Evolutionary conservation across 31 red algal genomes (phyloP), one percentile per base, ranked within the genome.

Genomic region (Porphyra umbilicalis): DNA sequence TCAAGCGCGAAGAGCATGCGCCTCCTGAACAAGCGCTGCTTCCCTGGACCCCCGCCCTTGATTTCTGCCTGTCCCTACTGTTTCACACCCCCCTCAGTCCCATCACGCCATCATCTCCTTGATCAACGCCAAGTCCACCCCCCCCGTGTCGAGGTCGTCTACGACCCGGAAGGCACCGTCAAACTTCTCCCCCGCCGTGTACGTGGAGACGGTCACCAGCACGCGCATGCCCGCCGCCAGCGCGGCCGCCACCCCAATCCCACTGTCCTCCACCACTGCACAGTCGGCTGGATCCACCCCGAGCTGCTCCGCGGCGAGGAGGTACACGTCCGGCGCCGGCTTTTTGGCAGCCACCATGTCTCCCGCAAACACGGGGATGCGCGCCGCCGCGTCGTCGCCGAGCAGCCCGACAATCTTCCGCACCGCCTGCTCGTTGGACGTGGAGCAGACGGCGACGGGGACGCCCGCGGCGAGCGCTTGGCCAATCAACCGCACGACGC

Each of bases 261-360:
- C 85, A 39, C 86, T 90, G 75, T 98, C 96, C 83, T 98, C 96
- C n/a, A 98, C 80, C 16, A 98, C 96, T 29, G 87, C 91, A 25
- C 88, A 88, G 29, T 84, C 83, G 18, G 76, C 38, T 31, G 85
- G 76, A 68, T 98, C 86, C 71, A 98, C 35, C 25, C 67, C 35
- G 32, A 98, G 75, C 40, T 78, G 44, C 9, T 87, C 82, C 34
- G 82, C 77, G 15, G 96, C 96, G 67, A 98, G 80, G 36, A 87
- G 78, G 68, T 98, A 98, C 9, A 98, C 85, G 84, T 95, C 96
- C 40, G 96, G 96, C 5, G 82, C 86, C 34, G 96, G 96, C 77
- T 98, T 98, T 80, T 98, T 98, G 68, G 81, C 87, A 35, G 77
- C 39, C 35, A 98, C 96, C 37, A 93, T 79, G 57, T 98, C 96